A percentile compares a stretch with the other conserved stretches of the same genome.
phyloP scores from a whole-genome alignment of 257 asterid genomes.

The Plantago elongata region DNA sequence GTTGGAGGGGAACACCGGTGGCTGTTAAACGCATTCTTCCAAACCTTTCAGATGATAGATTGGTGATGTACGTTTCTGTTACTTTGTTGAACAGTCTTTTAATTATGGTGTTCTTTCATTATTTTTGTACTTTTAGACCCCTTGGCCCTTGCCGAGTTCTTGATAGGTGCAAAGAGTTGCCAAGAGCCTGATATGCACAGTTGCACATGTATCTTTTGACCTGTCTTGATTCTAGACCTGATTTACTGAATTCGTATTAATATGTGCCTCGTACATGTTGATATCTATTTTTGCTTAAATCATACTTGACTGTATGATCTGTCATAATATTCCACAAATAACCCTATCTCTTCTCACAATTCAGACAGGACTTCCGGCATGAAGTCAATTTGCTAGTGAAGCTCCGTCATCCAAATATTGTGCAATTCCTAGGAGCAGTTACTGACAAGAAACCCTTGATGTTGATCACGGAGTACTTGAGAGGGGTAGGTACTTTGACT shows the following conservation, averaged over 20 bases:
- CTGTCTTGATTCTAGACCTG: neutral
- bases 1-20: slow-evolving; percentile 98
- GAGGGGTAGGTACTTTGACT: slow-evolving; percentile 67
- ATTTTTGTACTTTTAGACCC: neutral
- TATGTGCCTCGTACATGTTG: too few species aligned
- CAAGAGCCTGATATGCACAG: neutral
- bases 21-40: slow-evolving; percentile 98
- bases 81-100: neutral
- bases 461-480: slow-evolving; percentile 89
- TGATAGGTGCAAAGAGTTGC: slow-evolving; percentile 1
- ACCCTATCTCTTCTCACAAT: slow-evolving; percentile 21
- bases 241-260: neutral
- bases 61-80: slow-evolving; percentile 67
- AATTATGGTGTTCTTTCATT: neutral
- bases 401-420: slow-evolving; percentile 98
- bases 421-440: slow-evolving; percentile 97
- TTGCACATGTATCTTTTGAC: slow-evolving; percentile 1
- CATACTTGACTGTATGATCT: neutral
- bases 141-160: neutral
- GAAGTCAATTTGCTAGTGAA: slow-evolving; percentile 96
- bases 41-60: slow-evolving; percentile 88
- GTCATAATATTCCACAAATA: slow-evolving; percentile 9
- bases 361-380: slow-evolving; percentile 98
- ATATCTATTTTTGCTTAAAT: neutral
- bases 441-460: slow-evolving; percentile 89